phyloP scores from a whole-genome alignment of 495 filamentous ascomycete species.

The Neurospora sp. region DNA sequence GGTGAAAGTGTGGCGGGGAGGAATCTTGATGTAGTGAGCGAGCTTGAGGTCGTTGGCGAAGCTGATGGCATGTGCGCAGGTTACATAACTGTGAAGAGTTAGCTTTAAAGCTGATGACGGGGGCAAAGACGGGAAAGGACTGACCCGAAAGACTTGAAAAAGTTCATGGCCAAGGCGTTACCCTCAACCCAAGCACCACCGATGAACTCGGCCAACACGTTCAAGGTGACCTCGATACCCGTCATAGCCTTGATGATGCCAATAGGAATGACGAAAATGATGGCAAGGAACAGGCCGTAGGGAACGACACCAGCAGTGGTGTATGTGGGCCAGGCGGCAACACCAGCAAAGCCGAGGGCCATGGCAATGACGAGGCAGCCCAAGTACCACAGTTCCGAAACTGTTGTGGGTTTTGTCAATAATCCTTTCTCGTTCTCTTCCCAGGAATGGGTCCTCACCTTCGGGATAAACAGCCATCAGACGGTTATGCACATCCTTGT shows the following conservation, averaged over 20 bases:
- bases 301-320: slow-evolving; percentile 31
- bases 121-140: neutral
- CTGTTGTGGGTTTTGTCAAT: neutral
- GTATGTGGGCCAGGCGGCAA: slow-evolving; percentile 29
- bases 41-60: slow-evolving; percentile 34
- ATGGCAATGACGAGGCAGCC: slow-evolving; percentile 22
- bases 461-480: slow-evolving; percentile 31
- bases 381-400: slow-evolving; percentile 35
- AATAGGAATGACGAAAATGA: slow-evolving; percentile 32
- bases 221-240: slow-evolving; percentile 31
- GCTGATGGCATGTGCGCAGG: slow-evolving; percentile 27
- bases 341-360: slow-evolving; percentile 25
- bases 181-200: slow-evolving; percentile 31
- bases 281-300: slow-evolving; percentile 32
- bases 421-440: neutral
- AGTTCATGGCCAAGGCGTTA: slow-evolving; percentile 35
- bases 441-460: neutral
- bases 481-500: slow-evolving; percentile 28
- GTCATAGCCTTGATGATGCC: slow-evolving; percentile 36
- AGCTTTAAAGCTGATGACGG: neutral
- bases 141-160: slow-evolving; percentile 31
- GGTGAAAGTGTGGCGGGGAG: slow-evolving; percentile 30
- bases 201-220: slow-evolving; percentile 36
- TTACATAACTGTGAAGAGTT: slow-evolving; percentile 18
- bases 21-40: slow-evolving; percentile 35